Conservation (phyloP, 257 asterid genomes). For the Cynanchum wilfordii region DNA sequence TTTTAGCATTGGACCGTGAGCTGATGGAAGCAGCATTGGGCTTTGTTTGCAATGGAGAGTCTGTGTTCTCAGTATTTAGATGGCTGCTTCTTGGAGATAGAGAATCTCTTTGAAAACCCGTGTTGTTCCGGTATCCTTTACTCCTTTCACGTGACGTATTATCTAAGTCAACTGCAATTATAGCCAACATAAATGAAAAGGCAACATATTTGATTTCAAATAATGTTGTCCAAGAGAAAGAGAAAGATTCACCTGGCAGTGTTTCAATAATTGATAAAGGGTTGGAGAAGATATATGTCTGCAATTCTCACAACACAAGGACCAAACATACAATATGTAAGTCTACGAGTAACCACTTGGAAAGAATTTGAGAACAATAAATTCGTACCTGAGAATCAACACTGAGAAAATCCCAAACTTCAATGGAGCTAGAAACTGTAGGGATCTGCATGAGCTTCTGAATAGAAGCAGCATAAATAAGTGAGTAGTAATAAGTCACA, state of each 20-base stretch:
- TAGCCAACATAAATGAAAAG: constrained; percentile 19
- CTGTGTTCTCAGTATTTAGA: constrained; percentile 36
- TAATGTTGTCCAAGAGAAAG: constrained; percentile 21
- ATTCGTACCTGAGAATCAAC: constrained; percentile 91
- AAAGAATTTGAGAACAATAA: constrained; percentile 19
- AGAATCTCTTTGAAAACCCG: constrained; percentile 30
- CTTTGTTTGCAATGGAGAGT: constrained; percentile 36
- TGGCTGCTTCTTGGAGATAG: constrained; percentile 35
- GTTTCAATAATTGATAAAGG: constrained; percentile 82
- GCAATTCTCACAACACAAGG: constrained; percentile 30
- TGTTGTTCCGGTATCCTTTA: constrained; percentile 37
- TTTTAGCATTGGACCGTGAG: constrained; percentile 39
- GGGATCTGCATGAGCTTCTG: constrained; percentile 94
- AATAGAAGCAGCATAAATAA: constrained; percentile 18
- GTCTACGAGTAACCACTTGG: constrained; percentile 8
- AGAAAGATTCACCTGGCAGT: constrained; percentile 56
- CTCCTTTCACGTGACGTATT: constrained; percentile 37
- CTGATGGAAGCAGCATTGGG: constrained; percentile 36
- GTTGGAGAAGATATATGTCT: constrained; percentile 85
- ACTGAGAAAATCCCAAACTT: constrained; percentile 98
- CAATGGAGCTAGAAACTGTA: constrained; percentile 76
- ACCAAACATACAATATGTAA: constrained; percentile 19
- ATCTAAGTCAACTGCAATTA: constrained; percentile 47
- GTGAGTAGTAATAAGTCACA: not conserved
- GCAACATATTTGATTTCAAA: constrained; percentile 9